Percentiles rank a stretch among this genome's conserved stretches.
Evolutionary conservation across 1,139 yeast genomes (phyloP).

Genomic region (Starmera stellimalicola): DNA sequence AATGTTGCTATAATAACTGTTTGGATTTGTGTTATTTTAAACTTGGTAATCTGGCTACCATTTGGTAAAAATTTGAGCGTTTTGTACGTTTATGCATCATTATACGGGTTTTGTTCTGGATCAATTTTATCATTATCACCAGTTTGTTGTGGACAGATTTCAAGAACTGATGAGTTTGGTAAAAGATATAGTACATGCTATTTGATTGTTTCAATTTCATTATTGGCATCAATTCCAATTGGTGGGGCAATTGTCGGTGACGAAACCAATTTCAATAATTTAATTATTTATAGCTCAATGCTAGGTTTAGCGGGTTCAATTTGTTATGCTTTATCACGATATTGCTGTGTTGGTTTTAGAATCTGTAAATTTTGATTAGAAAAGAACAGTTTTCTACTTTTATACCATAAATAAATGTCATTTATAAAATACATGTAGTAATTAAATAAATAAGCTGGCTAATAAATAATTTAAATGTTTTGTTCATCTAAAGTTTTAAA

Average conservation of each 20-base stretch:
- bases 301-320: slow-evolving; percentile 11
- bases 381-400: not conserved
- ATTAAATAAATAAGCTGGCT: not conserved
- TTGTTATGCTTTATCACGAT: slow-evolving; percentile 14
- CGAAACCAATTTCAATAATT: slow-evolving; percentile 19
- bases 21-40: slow-evolving; percentile 26
- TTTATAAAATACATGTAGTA: not conserved
- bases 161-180: slow-evolving; percentile 56
- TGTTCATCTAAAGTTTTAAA: slow-evolving; percentile 73
- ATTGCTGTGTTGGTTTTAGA: slow-evolving; percentile 11
- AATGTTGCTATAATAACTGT: slow-evolving; percentile 40
- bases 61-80: slow-evolving; percentile 23
- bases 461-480: slow-evolving; percentile 12
- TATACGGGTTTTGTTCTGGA: slow-evolving; percentile 33
- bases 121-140: slow-evolving; percentile 41
- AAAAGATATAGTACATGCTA: slow-evolving; percentile 63
- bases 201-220: slow-evolving; percentile 51
- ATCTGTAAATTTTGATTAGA: not conserved
- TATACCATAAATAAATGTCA: too few species aligned
- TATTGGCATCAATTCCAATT: slow-evolving; percentile 42
- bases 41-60: slow-evolving; percentile 23
- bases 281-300: slow-evolving; percentile 16
- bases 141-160: slow-evolving; percentile 49
- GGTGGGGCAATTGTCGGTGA: slow-evolving; percentile 40
- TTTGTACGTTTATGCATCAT: slow-evolving; percentile 24